Percentiles rank a stretch among this genome's conserved stretches.
Conservation (phyloP, 2,329 filamentous ascomycete genomes). For the Venturia asperata region DNA sequence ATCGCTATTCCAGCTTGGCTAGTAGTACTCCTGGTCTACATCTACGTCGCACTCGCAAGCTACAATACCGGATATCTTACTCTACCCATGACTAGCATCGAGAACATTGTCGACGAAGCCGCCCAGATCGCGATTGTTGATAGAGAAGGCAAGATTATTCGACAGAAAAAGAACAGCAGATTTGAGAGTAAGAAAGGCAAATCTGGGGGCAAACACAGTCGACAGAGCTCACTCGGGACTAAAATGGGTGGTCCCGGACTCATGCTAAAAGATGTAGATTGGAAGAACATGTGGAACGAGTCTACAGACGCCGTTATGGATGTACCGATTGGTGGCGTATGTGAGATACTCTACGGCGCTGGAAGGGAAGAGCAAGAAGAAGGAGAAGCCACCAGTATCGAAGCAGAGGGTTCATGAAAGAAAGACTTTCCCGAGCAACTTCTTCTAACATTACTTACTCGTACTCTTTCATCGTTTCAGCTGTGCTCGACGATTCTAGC, state of each 20-base stretch:
- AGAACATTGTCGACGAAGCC: conserved; percentile 87
- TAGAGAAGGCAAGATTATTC: conserved; percentile 52
- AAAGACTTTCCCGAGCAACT: not conserved
- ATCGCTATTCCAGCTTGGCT: conserved; percentile 85
- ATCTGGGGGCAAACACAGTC: conserved; percentile 32
- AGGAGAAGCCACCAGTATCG: not conserved
- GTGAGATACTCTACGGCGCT: conserved; percentile 83
- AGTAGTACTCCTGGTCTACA: conserved; percentile 82
- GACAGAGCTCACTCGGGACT: conserved; percentile 25
- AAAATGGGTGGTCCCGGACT: conserved; percentile 35
- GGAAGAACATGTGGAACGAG: conserved; percentile 79
- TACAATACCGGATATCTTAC: conserved; percentile 92
- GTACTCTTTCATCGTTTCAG: not conserved
- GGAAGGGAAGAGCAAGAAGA: conserved; percentile 31
- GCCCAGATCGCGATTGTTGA: conserved; percentile 81
- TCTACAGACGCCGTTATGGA: conserved; percentile 98
- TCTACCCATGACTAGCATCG: conserved; percentile 67
- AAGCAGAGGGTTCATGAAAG: not conserved
- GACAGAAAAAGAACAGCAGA: conserved; percentile 25
- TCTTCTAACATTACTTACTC: not conserved
- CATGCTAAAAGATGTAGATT: conserved; percentile 49
- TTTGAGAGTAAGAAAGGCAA: conserved; percentile 27
- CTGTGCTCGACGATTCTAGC: not conserved
- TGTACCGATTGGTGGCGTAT: conserved; percentile 88
- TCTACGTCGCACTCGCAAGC: conserved; percentile 82